These are phyloP conservation scores for Candida ovalis DNA, from an alignment of 805 yeast species.

Conservation along the genomic window DNA sequence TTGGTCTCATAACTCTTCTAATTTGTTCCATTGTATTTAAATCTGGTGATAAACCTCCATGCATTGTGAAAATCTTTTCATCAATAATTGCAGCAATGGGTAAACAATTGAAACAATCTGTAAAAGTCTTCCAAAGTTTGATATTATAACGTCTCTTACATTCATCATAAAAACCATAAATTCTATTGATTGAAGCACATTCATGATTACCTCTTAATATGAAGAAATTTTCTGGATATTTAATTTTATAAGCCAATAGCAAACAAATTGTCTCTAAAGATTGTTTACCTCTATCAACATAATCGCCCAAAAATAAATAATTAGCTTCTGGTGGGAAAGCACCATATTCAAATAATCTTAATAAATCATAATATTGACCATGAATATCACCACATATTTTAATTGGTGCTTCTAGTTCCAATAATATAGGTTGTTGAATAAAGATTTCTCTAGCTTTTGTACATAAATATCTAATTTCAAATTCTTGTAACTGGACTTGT, in stretches of 20 bases:
- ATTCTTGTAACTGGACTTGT: conserved; percentile 90
- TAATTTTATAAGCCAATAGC: conserved; percentile 91
- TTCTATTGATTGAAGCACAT: conserved; percentile 96
- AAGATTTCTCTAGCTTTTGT: conserved; percentile 97
- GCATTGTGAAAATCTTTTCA: conserved; percentile 98
- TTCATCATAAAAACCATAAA: conserved; percentile 97
- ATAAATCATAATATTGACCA: conserved; percentile 95
- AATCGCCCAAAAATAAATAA: conserved; percentile 92
- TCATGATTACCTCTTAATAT: conserved; percentile 97
- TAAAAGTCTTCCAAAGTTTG: conserved; percentile 97
- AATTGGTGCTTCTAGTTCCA: conserved; percentile 96
- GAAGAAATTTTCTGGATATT: conserved; percentile 97
- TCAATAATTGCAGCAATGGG: conserved; percentile 98
- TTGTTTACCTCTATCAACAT: conserved; percentile 98
- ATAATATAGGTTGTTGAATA: conserved; percentile 92
- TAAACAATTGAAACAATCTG: conserved; percentile 96
- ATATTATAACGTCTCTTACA: conserved; percentile 98
- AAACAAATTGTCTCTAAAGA: conserved; percentile 94
- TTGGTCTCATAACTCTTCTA: conserved; percentile 98
- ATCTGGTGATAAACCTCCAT: conserved; percentile 97
- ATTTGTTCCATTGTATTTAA: conserved; percentile 97
- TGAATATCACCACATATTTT: conserved; percentile 97
- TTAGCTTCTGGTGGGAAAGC: conserved; percentile 99
- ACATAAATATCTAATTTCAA: conserved; percentile 91
- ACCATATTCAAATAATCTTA: conserved; percentile 95